Evolutionary conservation across 2,329 filamentous ascomycete species (phyloP).

Genomic region (Biscogniauxia marginata): DNA sequence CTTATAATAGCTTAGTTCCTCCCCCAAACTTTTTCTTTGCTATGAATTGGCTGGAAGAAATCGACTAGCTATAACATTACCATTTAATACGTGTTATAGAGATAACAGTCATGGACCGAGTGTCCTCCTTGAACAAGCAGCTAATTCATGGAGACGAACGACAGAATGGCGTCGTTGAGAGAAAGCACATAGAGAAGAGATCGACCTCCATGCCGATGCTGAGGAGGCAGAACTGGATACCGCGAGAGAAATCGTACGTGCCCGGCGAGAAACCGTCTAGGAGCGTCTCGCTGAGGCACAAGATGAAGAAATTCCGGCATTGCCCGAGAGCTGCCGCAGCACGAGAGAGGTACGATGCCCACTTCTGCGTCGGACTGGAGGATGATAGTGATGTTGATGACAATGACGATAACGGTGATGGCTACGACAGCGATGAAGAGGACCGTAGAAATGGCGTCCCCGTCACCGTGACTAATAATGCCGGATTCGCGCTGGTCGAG

Average conservation of each 20-base stretch:
- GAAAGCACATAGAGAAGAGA: background rate
- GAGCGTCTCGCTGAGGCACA: slow-evolving; percentile 2
- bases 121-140: background rate
- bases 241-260: background rate
- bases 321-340: no score
- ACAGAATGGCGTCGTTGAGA: background rate
- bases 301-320: background rate
- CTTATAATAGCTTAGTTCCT: no score
- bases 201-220: background rate
- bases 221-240: background rate
- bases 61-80: no score
- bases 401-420: background rate
- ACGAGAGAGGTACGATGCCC: no score
- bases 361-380: background rate
- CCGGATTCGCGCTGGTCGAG: no score
- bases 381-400: background rate
- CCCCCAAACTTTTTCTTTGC: no score
- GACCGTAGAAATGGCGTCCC: slow-evolving; percentile 6
- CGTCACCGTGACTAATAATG: background rate
- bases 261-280: background rate
- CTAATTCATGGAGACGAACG: background rate
- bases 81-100: no score
- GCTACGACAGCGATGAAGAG: slow-evolving; percentile 4
- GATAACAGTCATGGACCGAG: background rate
- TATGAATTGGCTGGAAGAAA: no score